Percentiles rank a stretch among this genome's conserved stretches.
phyloP scores from a whole-genome alignment of 352 stramenopile species.

The Globisporangium radiosum region DNA sequence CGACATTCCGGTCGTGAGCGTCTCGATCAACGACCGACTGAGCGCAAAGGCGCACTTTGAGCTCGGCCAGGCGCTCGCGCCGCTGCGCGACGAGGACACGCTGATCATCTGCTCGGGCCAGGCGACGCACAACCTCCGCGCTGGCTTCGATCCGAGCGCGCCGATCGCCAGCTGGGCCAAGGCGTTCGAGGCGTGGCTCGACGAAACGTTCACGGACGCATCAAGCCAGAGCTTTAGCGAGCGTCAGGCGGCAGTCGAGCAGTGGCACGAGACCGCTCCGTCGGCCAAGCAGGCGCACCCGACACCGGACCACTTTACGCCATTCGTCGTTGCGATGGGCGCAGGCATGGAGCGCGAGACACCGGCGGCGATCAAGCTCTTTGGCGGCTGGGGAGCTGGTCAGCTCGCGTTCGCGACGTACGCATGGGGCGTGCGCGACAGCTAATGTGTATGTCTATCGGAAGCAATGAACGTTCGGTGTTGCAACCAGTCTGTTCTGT shows the following conservation, averaged over 20 bases:
- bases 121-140: slow-evolving; percentile 35
- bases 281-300: slow-evolving; percentile 30
- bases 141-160: slow-evolving; percentile 9
- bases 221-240: slow-evolving; percentile 7
- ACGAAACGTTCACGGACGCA: slow-evolving; percentile 10
- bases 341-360: slow-evolving; percentile 40
- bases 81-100: slow-evolving; percentile 31
- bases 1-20: too few relatives aligned
- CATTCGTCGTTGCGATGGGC: slow-evolving; percentile 39
- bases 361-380: slow-evolving; percentile 28
- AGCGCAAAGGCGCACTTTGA: slow-evolving; percentile 34
- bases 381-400: slow-evolving; percentile 28
- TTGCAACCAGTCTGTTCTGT: not conserved
- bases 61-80: slow-evolving; percentile 41
- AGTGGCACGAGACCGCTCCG: slow-evolving; percentile 23
- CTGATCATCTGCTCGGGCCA: slow-evolving; percentile 69
- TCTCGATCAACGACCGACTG: slow-evolving; percentile 33
- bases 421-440: slow-evolving; percentile 15
- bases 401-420: slow-evolving; percentile 41
- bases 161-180: slow-evolving; percentile 21
- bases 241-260: slow-evolving; percentile 16
- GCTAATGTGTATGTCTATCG: not conserved
- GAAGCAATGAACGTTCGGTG: not conserved
- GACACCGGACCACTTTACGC: slow-evolving; percentile 49
- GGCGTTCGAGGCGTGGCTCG: slow-evolving; percentile 30